A percentile compares a stretch with the other conserved stretches of the same genome.
These are phyloP conservation scores for Nitzschia putrida DNA, from an alignment of 108 stramenopile genomes.

Conservation along the genomic window DNA sequence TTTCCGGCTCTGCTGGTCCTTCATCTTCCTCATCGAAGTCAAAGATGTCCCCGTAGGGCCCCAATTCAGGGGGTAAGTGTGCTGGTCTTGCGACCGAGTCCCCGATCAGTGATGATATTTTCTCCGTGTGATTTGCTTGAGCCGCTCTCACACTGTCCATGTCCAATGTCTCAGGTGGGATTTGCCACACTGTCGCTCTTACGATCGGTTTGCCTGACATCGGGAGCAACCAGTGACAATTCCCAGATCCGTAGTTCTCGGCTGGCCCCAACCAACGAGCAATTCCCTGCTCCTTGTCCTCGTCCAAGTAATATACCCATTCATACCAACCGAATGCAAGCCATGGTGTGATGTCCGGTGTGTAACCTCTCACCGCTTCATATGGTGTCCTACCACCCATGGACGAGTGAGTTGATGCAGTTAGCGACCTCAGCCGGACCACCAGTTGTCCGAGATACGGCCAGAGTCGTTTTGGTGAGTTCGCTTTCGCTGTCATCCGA, in stretches of 20 bases:
- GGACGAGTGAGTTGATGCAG: conserved; percentile 1
- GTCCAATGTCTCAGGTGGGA: neutral
- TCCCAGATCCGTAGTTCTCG: neutral
- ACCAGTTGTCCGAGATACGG: conserved; percentile 12
- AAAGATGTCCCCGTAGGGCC: neutral
- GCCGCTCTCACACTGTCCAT: neutral
- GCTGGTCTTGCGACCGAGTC: neutral
- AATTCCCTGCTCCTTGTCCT: neutral
- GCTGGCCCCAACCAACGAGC: conserved; percentile 12
- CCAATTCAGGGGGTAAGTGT: neutral
- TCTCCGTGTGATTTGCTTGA: neutral
- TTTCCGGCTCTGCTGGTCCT: neutral
- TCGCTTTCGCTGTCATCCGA: neutral
- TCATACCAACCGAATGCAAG: conserved; percentile 28
- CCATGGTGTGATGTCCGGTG: conserved; percentile 19
- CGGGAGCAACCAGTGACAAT: neutral
- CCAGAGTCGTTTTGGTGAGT: conserved; percentile 26
- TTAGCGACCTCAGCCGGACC: conserved; percentile 5
- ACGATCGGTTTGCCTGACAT: neutral
- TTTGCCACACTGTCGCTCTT: neutral
- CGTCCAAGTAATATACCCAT: conserved; percentile 11
- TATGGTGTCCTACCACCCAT: conserved; percentile 13
- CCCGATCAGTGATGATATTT: neutral
- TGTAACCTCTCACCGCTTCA: conserved; percentile 1
- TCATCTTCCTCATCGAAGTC: neutral